Conservation (phyloP, 257 asterid genomes). For the Solanum sparsipilum region DNA sequence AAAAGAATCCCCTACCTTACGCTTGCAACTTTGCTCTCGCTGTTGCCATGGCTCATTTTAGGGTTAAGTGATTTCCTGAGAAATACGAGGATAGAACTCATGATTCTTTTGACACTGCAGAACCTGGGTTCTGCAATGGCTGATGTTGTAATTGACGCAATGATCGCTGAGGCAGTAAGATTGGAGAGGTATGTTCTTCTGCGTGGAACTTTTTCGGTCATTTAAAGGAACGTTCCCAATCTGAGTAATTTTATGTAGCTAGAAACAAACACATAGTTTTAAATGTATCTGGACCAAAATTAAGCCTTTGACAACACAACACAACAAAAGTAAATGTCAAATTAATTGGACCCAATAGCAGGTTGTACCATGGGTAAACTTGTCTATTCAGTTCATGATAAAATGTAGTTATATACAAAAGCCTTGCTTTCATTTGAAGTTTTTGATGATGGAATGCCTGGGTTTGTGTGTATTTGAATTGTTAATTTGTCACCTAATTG, state of each 20-base stretch:
- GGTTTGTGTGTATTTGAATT: neutral
- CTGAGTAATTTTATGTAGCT: neutral
- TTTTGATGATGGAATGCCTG: neutral
- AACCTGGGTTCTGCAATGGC: conserved; percentile 98
- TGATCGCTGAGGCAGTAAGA: conserved; percentile 97
- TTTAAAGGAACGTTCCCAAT: neutral
- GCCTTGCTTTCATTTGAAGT: neutral
- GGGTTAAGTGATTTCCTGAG: conserved; percentile 46
- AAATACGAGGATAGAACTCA: conserved; percentile 48
- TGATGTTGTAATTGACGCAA: conserved; percentile 95
- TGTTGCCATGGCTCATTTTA: conserved; percentile 75
- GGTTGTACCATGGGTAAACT: neutral
- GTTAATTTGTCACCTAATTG: neutral
- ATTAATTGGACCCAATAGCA: neutral
- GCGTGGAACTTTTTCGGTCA: neutral
- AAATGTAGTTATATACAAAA: neutral
- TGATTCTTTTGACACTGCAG: conserved; percentile 80
- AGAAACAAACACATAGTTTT: neutral
- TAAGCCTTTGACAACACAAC: neutral
- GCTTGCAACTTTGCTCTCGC: conserved; percentile 66
- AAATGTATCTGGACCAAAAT: neutral
- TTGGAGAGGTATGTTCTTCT: conserved; percentile 54
- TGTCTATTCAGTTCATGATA: neutral
- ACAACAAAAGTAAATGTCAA: neutral
- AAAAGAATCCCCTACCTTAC: conserved; percentile 80